phyloP scores from a whole-genome alignment of 495 filamentous ascomycete genomes.

The Aspergillus ostianus region DNA sequence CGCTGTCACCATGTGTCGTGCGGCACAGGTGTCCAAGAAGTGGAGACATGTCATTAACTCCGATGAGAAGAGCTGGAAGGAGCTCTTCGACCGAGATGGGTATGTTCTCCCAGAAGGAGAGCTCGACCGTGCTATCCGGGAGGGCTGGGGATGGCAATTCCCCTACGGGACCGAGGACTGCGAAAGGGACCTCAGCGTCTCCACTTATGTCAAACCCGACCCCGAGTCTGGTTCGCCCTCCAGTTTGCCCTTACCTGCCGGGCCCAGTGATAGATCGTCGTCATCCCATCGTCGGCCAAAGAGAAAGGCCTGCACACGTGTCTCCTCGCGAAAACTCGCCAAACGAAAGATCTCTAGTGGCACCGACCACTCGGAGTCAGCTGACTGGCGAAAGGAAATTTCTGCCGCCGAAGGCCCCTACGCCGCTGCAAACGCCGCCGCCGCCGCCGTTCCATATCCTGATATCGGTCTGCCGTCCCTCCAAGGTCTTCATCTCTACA shows the following conservation, averaged over 20 bases:
- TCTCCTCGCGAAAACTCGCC: slow-evolving; percentile 48
- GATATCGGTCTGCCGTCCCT: slow-evolving; percentile 74
- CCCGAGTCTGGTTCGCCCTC: slow-evolving; percentile 38
- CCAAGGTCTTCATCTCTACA: slow-evolving; percentile 85
- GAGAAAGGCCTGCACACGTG: slow-evolving; percentile 50
- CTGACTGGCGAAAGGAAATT: slow-evolving; percentile 45
- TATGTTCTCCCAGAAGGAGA: slow-evolving; percentile 79
- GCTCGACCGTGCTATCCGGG: slow-evolving; percentile 76
- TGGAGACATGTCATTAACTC: slow-evolving; percentile 89
- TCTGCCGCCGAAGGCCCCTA: slow-evolving; percentile 71
- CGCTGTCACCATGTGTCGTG: slow-evolving; percentile 81
- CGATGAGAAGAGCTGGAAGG: slow-evolving; percentile 95
- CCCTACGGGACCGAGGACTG: slow-evolving; percentile 70
- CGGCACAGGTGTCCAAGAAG: slow-evolving; percentile 89
- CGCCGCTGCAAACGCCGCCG: slow-evolving; percentile 79
- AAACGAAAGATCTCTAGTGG: slow-evolving; percentile 54
- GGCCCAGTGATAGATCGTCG: slow-evolving; percentile 28
- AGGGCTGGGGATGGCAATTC: slow-evolving; percentile 99
- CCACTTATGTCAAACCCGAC: slow-evolving; percentile 45
- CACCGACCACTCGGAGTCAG: slow-evolving; percentile 34
- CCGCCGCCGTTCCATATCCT: slow-evolving; percentile 76
- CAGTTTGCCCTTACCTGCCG: slow-evolving; percentile 21
- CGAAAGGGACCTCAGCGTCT: slow-evolving; percentile 73
- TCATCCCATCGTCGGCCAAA: slow-evolving; percentile 45
- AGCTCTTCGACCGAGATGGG: slow-evolving; percentile 80